Evolutionary conservation across 257 asterid genomes (phyloP).

Genomic region (Cinchona pubescens): DNA sequence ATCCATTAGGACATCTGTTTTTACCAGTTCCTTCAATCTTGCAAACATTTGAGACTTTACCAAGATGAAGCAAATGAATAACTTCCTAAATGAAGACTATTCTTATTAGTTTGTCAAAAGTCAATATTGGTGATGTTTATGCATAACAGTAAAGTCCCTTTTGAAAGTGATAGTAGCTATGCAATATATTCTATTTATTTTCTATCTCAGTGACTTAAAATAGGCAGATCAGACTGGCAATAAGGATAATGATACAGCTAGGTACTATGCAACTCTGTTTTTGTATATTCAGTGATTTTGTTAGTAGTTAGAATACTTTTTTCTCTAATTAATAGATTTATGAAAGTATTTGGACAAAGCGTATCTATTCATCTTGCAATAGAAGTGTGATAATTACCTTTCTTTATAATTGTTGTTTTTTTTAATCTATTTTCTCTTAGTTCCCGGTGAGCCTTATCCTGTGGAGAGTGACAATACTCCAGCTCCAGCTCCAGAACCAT

Average conservation of each 20-base stretch:
- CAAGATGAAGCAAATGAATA: neutral
- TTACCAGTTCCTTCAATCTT: too few relatives aligned
- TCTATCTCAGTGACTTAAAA: neutral
- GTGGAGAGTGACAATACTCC: slow-evolving; percentile 38
- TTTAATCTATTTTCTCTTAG: slow-evolving; percentile 39
- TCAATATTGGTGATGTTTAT: neutral
- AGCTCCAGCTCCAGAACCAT: slow-evolving; percentile 60
- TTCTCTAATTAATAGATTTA: neutral
- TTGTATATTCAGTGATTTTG: neutral
- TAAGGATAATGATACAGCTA: neutral
- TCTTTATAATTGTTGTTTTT: slow-evolving; percentile 8
- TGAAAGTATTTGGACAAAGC: neutral
- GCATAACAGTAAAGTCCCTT: neutral
- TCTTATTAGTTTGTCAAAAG: neutral
- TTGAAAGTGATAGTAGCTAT: neutral
- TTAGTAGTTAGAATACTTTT: neutral
- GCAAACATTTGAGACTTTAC: neutral
- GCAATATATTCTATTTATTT: too few relatives aligned
- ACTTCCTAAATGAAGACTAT: neutral
- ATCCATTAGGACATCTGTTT: neutral
- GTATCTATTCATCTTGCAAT: neutral
- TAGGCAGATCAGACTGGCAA: neutral
- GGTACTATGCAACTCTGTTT: neutral
- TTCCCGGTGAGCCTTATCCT: slow-evolving; percentile 81
- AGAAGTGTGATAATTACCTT: neutral